These are phyloP conservation scores for Glebionis coronaria DNA, from an alignment of 129 eudicot species.

Conservation along the genomic window DNA sequence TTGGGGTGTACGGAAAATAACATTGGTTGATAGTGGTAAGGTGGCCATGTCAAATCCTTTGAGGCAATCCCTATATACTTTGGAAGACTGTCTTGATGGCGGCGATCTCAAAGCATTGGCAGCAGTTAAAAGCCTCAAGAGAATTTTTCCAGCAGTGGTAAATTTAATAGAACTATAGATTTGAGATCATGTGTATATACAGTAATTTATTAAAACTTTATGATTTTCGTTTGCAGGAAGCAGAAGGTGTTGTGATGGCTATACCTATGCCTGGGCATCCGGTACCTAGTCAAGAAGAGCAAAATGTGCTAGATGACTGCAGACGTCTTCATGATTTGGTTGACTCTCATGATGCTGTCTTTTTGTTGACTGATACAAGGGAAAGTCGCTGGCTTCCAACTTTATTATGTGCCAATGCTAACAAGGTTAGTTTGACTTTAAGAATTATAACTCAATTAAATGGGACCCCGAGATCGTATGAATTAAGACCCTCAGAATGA, in stretches of 20 bases:
- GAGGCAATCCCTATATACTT: constrained; percentile 80
- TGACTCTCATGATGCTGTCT: constrained; percentile 79
- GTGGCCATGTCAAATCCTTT: constrained; percentile 95
- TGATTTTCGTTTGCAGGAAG: constrained; percentile 51
- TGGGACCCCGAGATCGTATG: no score
- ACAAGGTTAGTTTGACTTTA: constrained; percentile 35
- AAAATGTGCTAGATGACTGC: constrained; percentile 68
- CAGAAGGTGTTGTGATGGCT: constrained; percentile 80
- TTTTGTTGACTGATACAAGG: constrained; percentile 85
- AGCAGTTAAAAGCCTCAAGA: constrained; percentile 62
- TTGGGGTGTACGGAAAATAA: constrained; percentile 91
- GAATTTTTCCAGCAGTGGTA: constrained; percentile 82
- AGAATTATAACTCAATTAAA: no score
- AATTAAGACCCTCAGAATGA: no score
- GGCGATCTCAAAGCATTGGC: constrained; percentile 74
- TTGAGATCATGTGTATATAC: not conserved
- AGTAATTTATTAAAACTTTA: not conserved
- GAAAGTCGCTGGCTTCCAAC: constrained; percentile 99
- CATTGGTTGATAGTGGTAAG: constrained; percentile 83
- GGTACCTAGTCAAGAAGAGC: constrained; percentile 59
- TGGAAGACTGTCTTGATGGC: constrained; percentile 80
- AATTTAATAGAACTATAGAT: not conserved
- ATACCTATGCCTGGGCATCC: constrained; percentile 99
- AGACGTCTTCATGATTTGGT: constrained; percentile 59
- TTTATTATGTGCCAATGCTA: constrained; percentile 56